Base-by-base conservation (phyloP, 2,329 filamentous ascomycete species). In the Penicillium glabrum region DNA sequence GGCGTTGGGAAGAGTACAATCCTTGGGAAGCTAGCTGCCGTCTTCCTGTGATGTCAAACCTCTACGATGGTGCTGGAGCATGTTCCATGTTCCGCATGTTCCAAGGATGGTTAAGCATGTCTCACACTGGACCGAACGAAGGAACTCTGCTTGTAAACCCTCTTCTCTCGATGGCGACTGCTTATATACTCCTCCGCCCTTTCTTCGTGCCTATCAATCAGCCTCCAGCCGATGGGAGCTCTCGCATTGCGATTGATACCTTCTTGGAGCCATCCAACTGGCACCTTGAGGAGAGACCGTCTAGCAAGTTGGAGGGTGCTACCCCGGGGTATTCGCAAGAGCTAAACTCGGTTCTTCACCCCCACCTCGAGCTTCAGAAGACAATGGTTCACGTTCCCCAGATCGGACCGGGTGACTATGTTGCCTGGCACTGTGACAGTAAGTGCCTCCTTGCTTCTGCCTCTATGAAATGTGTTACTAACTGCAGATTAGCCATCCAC, bases 51-150 rank as follows among this genome's bases (percentile, higher is more conserved):
- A 80, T 84, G 3, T 85, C 82, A 43, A 86, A 95, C 73, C 77
- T 90, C 31, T 92, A 96, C 70, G 79, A 89, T 44, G 89, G 90
- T 1, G 80, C 90, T 0, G 91, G 91, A 0, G 86, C 88, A 0
- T 93, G 90, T 74, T 86, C 82, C 51, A 89, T 90, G 76, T 93
- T 95, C 75, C 83, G 91, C 44, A 87, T 89, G 81, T 91, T 89
- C 70, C 91, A 96, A 75, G 91, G 90, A 26, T 96, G 91, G 91
- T 72, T 96, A 53, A 43, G 60, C 57, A 86, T 96, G 80, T 90
- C 86, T 59, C 75, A 77, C 5, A 86, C 84, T 0, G 84, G 81
- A 0, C 89, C 0, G 79, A 80, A 14, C 85, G 93, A 75, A 91
- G 56, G 56, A 19, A 58, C 90, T 0, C 75, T 96, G 49, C 79